A percentile compares a stretch with the other conserved stretches of the same genome.
Conservation (phyloP, 768 basidiomycete genomes). For the Clavulina sp. region DNA sequence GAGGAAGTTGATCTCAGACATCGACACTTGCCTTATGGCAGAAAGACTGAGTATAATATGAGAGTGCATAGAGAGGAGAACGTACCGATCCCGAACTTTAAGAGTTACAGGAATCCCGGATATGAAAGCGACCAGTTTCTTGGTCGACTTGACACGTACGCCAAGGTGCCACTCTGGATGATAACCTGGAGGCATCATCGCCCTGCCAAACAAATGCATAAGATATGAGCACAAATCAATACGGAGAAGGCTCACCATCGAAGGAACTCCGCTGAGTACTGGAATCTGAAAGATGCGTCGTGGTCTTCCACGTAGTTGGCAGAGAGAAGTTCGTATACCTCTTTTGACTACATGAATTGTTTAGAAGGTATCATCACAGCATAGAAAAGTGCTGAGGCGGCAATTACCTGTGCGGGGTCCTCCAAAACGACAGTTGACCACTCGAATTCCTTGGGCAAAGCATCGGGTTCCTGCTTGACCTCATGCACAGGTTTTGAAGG, state of each 20-base stretch:
- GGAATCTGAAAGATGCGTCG: constrained; percentile 90
- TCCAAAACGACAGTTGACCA: constrained; percentile 74
- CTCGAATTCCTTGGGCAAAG: constrained; percentile 80
- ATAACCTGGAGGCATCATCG: constrained; percentile 86
- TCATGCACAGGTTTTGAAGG: constrained; percentile 55
- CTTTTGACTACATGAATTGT: constrained; percentile 17
- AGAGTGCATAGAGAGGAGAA: constrained; percentile 7
- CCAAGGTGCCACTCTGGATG: constrained; percentile 91
- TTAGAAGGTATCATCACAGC: constrained; percentile 1
- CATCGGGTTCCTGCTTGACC: constrained; percentile 75
- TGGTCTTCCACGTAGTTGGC: constrained; percentile 94
- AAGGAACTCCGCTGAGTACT: constrained; percentile 88
- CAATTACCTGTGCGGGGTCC: constrained; percentile 49
- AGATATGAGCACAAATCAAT: background rate
- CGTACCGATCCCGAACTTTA: constrained; percentile 72
- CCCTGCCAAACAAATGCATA: constrained; percentile 39
- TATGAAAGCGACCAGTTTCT: constrained; percentile 93
- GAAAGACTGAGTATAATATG: constrained; percentile 15
- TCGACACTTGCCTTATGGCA: constrained; percentile 37
- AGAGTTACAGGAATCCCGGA: constrained; percentile 78
- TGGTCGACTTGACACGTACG: constrained; percentile 75
- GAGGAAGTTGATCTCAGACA: constrained; percentile 81
- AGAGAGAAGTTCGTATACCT: constrained; percentile 82
- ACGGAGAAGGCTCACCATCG: constrained; percentile 41
- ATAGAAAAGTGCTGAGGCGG: constrained; percentile 4